phyloP scores from a whole-genome alignment of 2,329 filamentous ascomycete genomes.

The Massarina eburnea region DNA sequence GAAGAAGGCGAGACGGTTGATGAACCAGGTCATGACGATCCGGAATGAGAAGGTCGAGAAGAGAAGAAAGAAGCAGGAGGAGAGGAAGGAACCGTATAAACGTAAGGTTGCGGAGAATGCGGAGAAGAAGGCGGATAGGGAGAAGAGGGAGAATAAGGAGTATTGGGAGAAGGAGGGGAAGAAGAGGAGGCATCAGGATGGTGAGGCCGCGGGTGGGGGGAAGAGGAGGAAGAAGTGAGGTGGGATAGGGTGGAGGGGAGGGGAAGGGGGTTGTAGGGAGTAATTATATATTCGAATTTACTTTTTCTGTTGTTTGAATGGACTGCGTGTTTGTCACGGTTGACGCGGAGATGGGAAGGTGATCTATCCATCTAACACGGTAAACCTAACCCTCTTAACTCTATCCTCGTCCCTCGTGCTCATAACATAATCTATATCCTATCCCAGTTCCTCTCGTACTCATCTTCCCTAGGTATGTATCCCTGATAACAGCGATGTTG shows the following conservation, averaged over 20 bases:
- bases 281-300: not conserved
- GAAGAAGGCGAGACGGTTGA: constrained; percentile 80
- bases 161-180: constrained; percentile 91
- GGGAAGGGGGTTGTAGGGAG: too few species aligned
- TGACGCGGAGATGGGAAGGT: too few species aligned
- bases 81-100: constrained; percentile 75
- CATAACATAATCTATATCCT: too few species aligned
- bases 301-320: not conserved
- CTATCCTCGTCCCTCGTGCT: too few species aligned
- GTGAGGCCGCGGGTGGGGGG: constrained; percentile 48
- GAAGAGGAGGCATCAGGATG: constrained; percentile 65
- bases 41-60: constrained; percentile 89
- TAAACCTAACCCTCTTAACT: too few species aligned
- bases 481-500: too few species aligned
- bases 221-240: constrained; percentile 27
- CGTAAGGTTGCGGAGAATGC: constrained; percentile 79
- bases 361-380: too few species aligned
- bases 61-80: constrained; percentile 82
- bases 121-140: constrained; percentile 82
- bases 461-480: too few species aligned
- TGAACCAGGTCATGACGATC: constrained; percentile 91
- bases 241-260: not conserved
- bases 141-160: constrained; percentile 90
- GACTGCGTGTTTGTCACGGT: too few species aligned
- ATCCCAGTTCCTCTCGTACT: too few species aligned